These are phyloP conservation scores for Fulvia fulva DNA, from an alignment of 2,329 filamentous ascomycete species.

Conservation along the genomic window DNA sequence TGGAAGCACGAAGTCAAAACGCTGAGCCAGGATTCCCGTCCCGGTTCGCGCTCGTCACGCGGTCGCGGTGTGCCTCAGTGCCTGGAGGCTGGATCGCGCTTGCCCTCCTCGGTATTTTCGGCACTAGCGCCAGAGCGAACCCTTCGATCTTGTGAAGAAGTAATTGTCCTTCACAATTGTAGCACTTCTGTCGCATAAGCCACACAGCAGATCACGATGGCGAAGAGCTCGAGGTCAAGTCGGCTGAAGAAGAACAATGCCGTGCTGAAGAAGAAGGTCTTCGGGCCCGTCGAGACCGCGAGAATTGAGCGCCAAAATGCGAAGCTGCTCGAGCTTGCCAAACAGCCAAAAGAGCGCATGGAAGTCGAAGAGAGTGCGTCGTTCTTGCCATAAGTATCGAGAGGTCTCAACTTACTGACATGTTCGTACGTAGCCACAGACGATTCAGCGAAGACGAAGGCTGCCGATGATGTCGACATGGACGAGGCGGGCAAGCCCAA, in stretches of 20 bases:
- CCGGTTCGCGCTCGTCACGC: background rate
- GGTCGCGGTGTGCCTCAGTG: too few species aligned
- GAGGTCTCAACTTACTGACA: background rate
- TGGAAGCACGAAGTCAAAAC: background rate
- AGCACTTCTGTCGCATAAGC: slow-evolving; percentile 3
- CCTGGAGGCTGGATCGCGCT: background rate
- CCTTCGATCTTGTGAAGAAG: background rate
- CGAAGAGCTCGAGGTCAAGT: slow-evolving; percentile 78
- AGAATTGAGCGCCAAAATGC: slow-evolving; percentile 78
- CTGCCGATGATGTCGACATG: slow-evolving; percentile 31
- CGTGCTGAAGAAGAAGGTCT: slow-evolving; percentile 74
- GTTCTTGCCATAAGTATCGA: background rate
- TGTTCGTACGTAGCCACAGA: slow-evolving; percentile 9
- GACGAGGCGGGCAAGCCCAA: slow-evolving; percentile 33
- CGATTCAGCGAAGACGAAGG: background rate
- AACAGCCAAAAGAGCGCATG: slow-evolving; percentile 65
- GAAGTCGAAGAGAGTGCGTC: slow-evolving; percentile 40
- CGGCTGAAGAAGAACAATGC: slow-evolving; percentile 78
- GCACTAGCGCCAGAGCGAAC: background rate
- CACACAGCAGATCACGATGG: slow-evolving; percentile 57
- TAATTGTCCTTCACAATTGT: background rate
- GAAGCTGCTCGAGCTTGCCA: slow-evolving; percentile 76
- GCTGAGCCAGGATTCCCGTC: background rate
- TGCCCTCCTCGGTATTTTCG: background rate
- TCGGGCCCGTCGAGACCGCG: slow-evolving; percentile 75